Conservation (phyloP, 1,284 basidiomycete species). For the Ceratobasidium sp. region DNA sequence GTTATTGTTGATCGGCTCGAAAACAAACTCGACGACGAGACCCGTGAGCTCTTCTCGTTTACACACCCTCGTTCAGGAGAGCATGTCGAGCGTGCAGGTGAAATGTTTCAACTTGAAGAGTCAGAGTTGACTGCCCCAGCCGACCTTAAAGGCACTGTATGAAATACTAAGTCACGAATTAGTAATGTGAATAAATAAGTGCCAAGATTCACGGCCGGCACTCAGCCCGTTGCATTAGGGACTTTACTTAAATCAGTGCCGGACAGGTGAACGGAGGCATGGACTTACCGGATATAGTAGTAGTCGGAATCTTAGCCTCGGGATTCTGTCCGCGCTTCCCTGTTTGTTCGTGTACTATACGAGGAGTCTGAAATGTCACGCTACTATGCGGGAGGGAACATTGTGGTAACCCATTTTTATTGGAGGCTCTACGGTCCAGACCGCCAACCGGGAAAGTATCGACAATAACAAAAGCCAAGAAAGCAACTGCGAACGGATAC, state of each 20-base stretch:
- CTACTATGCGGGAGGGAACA: no score
- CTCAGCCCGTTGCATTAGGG: no score
- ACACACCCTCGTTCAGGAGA: conserved; percentile 54
- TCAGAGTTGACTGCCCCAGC: neutral
- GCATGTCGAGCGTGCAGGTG: conserved; percentile 33
- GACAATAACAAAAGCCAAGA: conserved; percentile 20
- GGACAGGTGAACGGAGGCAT: no score
- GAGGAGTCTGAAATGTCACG: no score
- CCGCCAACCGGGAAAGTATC: conserved; percentile 37
- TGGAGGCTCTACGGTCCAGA: conserved; percentile 43
- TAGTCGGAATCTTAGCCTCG: no score
- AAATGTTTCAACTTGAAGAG: conserved; percentile 25
- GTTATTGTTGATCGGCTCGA: conserved; percentile 81
- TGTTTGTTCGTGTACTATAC: no score
- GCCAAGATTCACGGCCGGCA: no score
- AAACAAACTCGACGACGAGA: conserved; percentile 66
- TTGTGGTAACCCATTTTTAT: neutral
- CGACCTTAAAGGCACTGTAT: conserved; percentile 16
- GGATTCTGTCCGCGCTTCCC: no score
- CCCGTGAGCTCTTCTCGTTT: conserved; percentile 70
- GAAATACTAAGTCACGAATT: no score
- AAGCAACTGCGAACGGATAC: neutral
- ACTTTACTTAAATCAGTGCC: no score
- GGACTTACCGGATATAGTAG: no score
- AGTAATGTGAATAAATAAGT: no score